These are phyloP conservation scores for Ceratobasidium sp. DNA, from an alignment of 1,284 basidiomycete genomes.

Conservation along the genomic window DNA sequence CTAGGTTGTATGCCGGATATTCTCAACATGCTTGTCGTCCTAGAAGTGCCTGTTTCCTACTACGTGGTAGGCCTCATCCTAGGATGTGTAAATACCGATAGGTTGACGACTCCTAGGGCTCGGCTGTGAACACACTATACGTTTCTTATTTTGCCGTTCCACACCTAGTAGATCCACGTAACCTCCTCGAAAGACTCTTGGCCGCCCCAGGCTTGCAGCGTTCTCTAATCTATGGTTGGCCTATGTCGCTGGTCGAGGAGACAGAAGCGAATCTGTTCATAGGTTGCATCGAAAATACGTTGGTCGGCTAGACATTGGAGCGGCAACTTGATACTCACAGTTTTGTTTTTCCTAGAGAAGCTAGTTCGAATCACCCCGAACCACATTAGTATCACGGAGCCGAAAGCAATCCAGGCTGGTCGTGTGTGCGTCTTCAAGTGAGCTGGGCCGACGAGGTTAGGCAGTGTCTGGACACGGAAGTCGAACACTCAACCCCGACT, in stretches of 20 bases:
- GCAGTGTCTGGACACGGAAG: conserved; percentile 81
- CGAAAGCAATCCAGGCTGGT: conserved; percentile 65
- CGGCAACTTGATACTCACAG: conserved; percentile 55
- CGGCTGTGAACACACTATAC: neutral
- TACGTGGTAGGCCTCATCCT: neutral
- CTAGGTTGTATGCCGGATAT: neutral
- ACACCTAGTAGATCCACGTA: conserved; percentile 71
- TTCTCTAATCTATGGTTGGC: conserved; percentile 86
- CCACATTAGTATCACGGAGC: conserved; percentile 85
- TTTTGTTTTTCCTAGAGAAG: conserved; percentile 65
- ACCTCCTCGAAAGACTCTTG: conserved; percentile 65
- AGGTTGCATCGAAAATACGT: conserved; percentile 81
- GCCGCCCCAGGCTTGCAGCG: conserved; percentile 82
- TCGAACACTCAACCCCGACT: conserved; percentile 80
- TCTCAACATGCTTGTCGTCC: neutral
- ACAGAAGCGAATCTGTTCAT: conserved; percentile 83
- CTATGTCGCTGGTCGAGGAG: conserved; percentile 72
- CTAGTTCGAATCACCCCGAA: conserved; percentile 90
- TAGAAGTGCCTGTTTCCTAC: neutral
- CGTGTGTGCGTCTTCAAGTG: neutral
- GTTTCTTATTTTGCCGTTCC: conserved; percentile 64
- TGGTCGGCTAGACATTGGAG: conserved; percentile 77
- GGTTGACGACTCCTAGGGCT: neutral
- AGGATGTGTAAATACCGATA: neutral
- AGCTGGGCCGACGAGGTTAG: conserved; percentile 58